These are phyloP conservation scores for Drechslerella coelobrocha DNA, from an alignment of 2,329 filamentous ascomycete genomes.

Conservation along the genomic window DNA sequence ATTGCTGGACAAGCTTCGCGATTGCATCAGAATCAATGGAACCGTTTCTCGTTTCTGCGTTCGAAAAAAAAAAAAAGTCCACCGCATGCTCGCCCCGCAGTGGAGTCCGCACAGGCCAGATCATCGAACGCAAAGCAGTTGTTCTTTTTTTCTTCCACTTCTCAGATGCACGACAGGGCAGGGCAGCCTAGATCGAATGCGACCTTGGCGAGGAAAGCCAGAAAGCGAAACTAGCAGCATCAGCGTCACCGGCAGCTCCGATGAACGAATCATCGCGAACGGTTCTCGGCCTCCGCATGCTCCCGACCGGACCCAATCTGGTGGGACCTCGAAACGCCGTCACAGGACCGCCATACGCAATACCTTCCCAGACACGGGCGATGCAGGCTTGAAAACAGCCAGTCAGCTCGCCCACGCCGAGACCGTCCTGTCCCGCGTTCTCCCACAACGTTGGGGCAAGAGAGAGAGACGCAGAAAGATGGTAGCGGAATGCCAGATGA, in stretches of 20 bases:
- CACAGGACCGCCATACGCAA: neutral
- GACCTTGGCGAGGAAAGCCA: no score
- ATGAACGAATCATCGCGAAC: neutral
- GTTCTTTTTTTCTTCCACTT: no score
- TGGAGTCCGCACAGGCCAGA: no score
- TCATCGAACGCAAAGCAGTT: no score
- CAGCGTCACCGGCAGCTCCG: neutral
- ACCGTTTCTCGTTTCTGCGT: no score
- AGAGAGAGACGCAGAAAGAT: neutral
- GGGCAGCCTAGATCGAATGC: no score
- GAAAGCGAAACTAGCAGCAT: no score
- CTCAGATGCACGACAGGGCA: no score
- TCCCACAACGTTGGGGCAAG: neutral
- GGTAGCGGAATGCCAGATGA: neutral
- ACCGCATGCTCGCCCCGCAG: no score
- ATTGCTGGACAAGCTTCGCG: no score
- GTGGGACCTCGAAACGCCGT: constrained; percentile 5
- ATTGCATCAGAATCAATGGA: no score
- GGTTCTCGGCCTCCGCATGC: neutral
- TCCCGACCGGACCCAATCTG: constrained; percentile 1
- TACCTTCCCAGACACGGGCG: neutral
- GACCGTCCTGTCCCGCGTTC: neutral
- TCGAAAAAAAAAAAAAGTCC: no score
- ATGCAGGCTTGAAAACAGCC: neutral
- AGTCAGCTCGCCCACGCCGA: neutral